phyloP scores from a whole-genome alignment of 805 yeast species.

The Kuraishia capsulata region DNA sequence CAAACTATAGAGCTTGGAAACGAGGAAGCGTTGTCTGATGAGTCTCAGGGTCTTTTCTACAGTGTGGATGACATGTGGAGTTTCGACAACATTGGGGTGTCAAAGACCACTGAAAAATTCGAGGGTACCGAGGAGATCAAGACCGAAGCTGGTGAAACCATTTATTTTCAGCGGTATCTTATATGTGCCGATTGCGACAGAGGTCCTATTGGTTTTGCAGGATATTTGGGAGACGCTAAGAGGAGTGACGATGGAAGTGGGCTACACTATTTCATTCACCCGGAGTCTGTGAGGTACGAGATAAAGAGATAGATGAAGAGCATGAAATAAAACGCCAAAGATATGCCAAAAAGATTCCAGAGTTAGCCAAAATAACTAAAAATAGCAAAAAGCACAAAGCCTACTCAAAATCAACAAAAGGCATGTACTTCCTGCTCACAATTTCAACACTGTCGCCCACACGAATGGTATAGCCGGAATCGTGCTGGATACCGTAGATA shows the following conservation, averaged over 20 bases:
- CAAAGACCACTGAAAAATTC: slow-evolving; percentile 25
- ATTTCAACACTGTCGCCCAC: slow-evolving; percentile 18
- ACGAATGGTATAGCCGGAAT: slow-evolving; percentile 9
- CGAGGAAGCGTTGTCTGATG: slow-evolving; percentile 1
- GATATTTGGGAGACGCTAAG: slow-evolving; percentile 16
- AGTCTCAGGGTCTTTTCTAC: slow-evolving; percentile 20
- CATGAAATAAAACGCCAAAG: background rate
- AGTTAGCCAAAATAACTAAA: too few species aligned
- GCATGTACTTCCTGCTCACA: background rate
- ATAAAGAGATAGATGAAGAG: background rate
- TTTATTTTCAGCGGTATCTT: slow-evolving; percentile 40
- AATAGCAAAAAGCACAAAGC: too few species aligned
- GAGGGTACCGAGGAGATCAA: slow-evolving; percentile 9
- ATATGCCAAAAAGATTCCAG: too few species aligned
- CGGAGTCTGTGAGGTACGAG: background rate
- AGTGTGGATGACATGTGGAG: slow-evolving; percentile 60
- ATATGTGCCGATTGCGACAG: slow-evolving; percentile 71
- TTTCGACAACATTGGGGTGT: slow-evolving; percentile 73
- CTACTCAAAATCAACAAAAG: background rate
- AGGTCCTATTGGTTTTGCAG: slow-evolving; percentile 72
- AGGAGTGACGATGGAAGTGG: slow-evolving; percentile 9
- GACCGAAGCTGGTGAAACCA: slow-evolving; percentile 8
- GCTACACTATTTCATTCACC: background rate
- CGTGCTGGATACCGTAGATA: slow-evolving; percentile 16
- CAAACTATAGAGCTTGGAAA: too few species aligned